These are phyloP conservation scores for Liquidambar formosana DNA, from an alignment of 164 flowering plant species.

Conservation along the genomic window DNA sequence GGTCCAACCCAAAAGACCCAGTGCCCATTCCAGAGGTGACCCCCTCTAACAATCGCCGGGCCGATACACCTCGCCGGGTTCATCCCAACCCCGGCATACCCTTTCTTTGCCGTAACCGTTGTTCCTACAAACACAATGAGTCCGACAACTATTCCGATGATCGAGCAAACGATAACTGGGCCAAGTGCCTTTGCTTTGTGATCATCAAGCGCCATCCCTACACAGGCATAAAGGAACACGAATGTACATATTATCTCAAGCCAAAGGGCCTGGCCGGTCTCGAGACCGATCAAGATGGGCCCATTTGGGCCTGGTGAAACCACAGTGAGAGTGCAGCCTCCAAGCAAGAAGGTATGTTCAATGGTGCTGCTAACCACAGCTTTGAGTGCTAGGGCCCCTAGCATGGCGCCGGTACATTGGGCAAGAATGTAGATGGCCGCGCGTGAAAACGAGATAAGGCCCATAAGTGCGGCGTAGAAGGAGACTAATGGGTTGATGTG, in stretches of 20 bases:
- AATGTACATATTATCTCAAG: slow-evolving; percentile 56
- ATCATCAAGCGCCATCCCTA: slow-evolving; percentile 50
- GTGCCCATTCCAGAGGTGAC: slow-evolving; percentile 59
- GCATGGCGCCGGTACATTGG: slow-evolving; percentile 49
- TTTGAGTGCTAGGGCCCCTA: slow-evolving; percentile 56
- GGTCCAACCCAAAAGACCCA: slow-evolving; percentile 77
- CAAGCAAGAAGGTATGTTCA: slow-evolving; percentile 43
- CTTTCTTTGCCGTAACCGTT: slow-evolving; percentile 42
- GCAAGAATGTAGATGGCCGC: slow-evolving; percentile 52
- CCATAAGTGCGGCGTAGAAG: slow-evolving; percentile 43
- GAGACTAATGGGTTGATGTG: slow-evolving; percentile 56
- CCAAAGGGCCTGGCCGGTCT: slow-evolving; percentile 42
- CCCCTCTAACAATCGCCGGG: slow-evolving; percentile 64
- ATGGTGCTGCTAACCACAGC: slow-evolving; percentile 41
- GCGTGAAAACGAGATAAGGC: slow-evolving; percentile 47
- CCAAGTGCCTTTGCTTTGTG: slow-evolving; percentile 41
- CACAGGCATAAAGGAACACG: slow-evolving; percentile 43
- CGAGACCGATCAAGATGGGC: slow-evolving; percentile 36
- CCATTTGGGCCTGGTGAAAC: slow-evolving; percentile 48
- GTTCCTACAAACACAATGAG: slow-evolving; percentile 47
- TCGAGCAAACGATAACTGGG: slow-evolving; percentile 24
- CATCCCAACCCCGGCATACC: slow-evolving; percentile 62
- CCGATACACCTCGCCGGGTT: slow-evolving; percentile 77
- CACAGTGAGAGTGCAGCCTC: slow-evolving; percentile 53
- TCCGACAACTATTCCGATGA: slow-evolving; percentile 49